phyloP scores from a whole-genome alignment of 148 eudicot species.

The Fagopyrum homotropicum region DNA sequence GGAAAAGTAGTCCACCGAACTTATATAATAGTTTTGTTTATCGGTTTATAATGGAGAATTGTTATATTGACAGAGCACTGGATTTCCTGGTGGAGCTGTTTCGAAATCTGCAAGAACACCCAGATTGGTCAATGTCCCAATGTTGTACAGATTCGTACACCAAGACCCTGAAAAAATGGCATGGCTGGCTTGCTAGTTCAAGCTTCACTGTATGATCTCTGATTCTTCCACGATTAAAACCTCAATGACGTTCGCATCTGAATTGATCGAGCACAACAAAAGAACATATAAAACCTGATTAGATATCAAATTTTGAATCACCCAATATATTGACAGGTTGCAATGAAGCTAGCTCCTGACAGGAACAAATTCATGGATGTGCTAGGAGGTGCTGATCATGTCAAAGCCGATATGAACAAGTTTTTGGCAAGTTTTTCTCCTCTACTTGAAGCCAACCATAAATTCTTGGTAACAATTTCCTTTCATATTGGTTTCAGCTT shows the following conservation, averaged over 20 bases:
- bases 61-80: slow-evolving; percentile 40
- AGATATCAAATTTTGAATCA: too few relatives aligned
- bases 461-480: slow-evolving; percentile 39
- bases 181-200: slow-evolving; percentile 94
- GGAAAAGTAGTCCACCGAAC: too few relatives aligned
- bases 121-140: slow-evolving; percentile 74
- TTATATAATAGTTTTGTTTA: too few relatives aligned
- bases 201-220: slow-evolving; percentile 51
- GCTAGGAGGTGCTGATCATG: slow-evolving; percentile 35
- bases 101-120: slow-evolving; percentile 54
- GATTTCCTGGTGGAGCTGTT: slow-evolving; percentile 88
- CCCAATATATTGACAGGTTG: slow-evolving; percentile 32
- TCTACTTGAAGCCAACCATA: slow-evolving; percentile 59
- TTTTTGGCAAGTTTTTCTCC: slow-evolving; percentile 53
- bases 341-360: slow-evolving; percentile 74
- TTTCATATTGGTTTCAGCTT: background rate
- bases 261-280: background rate
- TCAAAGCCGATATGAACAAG: slow-evolving; percentile 42
- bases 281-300: too few relatives aligned
- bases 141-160: slow-evolving; percentile 69
- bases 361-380: slow-evolving; percentile 67
- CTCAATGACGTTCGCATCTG: background rate
- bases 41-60: background rate
- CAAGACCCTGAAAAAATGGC: slow-evolving; percentile 91
- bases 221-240: background rate